phyloP scores from a whole-genome alignment of 768 basidiomycete genomes.

The Gymnopilus junonius region DNA sequence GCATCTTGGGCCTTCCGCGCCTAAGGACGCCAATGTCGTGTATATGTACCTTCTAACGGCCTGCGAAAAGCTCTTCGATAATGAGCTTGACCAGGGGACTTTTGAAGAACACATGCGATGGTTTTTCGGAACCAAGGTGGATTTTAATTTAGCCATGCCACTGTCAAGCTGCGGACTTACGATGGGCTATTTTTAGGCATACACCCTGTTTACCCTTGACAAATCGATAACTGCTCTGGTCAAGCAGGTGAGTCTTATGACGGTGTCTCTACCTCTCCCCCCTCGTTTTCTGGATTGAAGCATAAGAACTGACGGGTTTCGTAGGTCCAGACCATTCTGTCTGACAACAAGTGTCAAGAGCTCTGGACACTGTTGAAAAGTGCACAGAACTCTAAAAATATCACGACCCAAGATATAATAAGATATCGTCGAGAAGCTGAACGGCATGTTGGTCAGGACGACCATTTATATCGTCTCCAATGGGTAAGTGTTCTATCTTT shows the following conservation, averaged over 20 bases:
- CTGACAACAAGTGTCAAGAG: constrained; percentile 87
- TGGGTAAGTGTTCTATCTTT: constrained; percentile 60
- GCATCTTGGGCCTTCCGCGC: constrained; percentile 54
- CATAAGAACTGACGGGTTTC: neutral
- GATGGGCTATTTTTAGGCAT: constrained; percentile 62
- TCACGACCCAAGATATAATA: constrained; percentile 69
- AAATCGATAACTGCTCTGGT: constrained; percentile 87
- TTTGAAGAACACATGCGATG: constrained; percentile 97
- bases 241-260: constrained; percentile 70
- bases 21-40: constrained; percentile 64
- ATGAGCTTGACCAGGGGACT: constrained; percentile 86
- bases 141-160: constrained; percentile 21
- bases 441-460: constrained; percentile 72
- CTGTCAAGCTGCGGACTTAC: constrained; percentile 18
- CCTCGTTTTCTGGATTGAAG: neutral
- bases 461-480: constrained; percentile 77
- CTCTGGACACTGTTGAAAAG: constrained; percentile 76
- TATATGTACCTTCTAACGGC: constrained; percentile 90
- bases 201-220: constrained; percentile 92
- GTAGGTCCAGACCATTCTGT: constrained; percentile 85
- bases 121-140: constrained; percentile 88
- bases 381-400: constrained; percentile 54
- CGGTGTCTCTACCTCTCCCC: neutral
- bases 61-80: constrained; percentile 93
- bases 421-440: constrained; percentile 84